A percentile compares a stretch with the other conserved stretches of the same genome.
phyloP scores from a whole-genome alignment of 495 filamentous ascomycete species.

The Trichoderma orchidacearum region DNA sequence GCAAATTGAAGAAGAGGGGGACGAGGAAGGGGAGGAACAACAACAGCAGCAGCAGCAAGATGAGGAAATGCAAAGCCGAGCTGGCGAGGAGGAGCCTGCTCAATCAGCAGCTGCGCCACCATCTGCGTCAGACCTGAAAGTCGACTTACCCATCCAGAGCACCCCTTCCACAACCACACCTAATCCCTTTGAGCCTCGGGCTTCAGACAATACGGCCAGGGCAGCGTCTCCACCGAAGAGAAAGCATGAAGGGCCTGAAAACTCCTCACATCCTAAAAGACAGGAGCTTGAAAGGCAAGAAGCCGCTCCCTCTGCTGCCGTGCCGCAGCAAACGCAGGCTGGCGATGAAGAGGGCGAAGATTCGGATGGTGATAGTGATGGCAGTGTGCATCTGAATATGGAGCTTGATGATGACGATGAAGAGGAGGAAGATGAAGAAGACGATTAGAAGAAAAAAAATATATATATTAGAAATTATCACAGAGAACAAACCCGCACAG shows the following conservation, averaged over 20 bases:
- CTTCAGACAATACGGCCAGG: background rate
- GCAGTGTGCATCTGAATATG: conserved; percentile 27
- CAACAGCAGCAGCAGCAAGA: background rate
- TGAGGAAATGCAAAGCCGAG: background rate
- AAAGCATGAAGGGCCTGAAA: conserved; percentile 1
- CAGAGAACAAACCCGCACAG: too few relatives aligned
- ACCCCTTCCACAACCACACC: background rate
- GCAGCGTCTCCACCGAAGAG: conserved; percentile 1
- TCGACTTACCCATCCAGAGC: background rate
- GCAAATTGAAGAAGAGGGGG: conserved; percentile 31
- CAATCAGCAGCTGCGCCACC: background rate
- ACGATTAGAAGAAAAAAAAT: conserved; percentile 17
- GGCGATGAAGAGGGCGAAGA: background rate
- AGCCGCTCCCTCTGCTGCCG: background rate
- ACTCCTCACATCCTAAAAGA: background rate
- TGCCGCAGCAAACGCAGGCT: background rate
- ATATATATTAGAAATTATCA: conserved; percentile 13
- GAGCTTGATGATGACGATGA: conserved; percentile 20
- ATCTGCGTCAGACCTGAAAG: background rate
- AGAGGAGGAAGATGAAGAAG: conserved; percentile 10
- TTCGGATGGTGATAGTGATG: conserved; percentile 15
- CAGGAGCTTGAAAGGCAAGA: background rate
- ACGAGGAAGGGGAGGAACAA: conserved; percentile 4
- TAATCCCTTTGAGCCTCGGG: background rate
- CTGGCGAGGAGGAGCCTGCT: background rate